Evolutionary conservation across 2,329 filamentous ascomycete species (phyloP).

Genomic region (Eutypella sp.): DNA sequence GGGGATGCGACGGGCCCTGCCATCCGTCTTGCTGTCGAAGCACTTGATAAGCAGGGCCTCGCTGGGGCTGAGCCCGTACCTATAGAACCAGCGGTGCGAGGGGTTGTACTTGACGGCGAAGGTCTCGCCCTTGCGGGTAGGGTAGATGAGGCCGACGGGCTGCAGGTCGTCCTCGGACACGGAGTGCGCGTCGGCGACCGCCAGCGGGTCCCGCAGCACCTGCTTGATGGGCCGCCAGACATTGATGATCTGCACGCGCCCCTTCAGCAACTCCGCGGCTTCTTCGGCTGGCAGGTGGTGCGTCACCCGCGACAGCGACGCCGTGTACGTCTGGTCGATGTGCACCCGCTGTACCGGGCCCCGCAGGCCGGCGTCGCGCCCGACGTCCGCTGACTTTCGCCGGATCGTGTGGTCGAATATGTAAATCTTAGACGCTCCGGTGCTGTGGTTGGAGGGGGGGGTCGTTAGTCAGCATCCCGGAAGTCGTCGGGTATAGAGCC

Average conservation of each 20-base stretch:
- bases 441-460: no score
- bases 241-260: slow-evolving; percentile 51
- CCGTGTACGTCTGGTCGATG: slow-evolving; percentile 51
- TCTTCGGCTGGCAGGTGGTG: slow-evolving; percentile 41
- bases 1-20: slow-evolving; percentile 47
- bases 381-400: slow-evolving; percentile 33
- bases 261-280: slow-evolving; percentile 36
- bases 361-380: slow-evolving; percentile 35
- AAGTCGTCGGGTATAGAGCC: no score
- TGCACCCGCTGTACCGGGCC: slow-evolving; percentile 49
- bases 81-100: slow-evolving; percentile 48
- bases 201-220: slow-evolving; percentile 49
- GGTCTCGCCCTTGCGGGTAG: slow-evolving; percentile 45
- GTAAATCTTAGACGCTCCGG: slow-evolving; percentile 49
- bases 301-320: slow-evolving; percentile 34
- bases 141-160: slow-evolving; percentile 44
- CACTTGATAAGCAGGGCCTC: slow-evolving; percentile 58
- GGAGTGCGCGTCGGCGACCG: slow-evolving; percentile 45
- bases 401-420: slow-evolving; percentile 60
- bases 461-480: slow-evolving; percentile 2
- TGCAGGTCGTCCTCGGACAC: slow-evolving; percentile 48
- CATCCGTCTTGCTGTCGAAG: slow-evolving; percentile 54
- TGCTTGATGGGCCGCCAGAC: slow-evolving; percentile 48
- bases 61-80: slow-evolving; percentile 43
- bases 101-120: slow-evolving; percentile 37